phyloP scores from a whole-genome alignment of 768 basidiomycete genomes.

The Candolleomyces eurysporus region DNA sequence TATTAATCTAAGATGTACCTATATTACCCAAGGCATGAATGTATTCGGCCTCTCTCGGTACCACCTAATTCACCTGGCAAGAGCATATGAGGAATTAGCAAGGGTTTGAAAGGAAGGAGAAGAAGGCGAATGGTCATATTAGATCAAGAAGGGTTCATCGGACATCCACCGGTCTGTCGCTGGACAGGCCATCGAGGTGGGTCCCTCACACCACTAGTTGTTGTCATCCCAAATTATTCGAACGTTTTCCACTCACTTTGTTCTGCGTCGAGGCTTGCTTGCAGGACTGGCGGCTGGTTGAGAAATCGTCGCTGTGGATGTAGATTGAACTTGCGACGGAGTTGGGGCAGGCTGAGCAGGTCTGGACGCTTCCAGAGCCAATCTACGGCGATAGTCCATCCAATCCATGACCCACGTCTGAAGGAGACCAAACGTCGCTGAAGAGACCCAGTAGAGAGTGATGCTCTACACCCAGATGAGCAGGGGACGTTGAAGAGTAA shows the following conservation, averaged over 20 bases:
- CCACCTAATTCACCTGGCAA: neutral
- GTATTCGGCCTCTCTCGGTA: too few species aligned
- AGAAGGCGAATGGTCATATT: constrained; percentile 62
- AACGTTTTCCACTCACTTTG: constrained; percentile 21
- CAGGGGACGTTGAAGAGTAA: constrained; percentile 5
- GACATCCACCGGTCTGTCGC: constrained; percentile 40
- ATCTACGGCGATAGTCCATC: constrained; percentile 46
- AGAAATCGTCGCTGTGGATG: neutral
- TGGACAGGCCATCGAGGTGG: constrained; percentile 32
- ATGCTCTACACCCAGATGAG: constrained; percentile 48
- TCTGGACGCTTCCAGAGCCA: constrained; percentile 16
- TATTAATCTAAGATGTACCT: constrained; percentile 12
- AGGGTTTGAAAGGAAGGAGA: neutral
- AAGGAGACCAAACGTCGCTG: constrained; percentile 68
- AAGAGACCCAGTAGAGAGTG: constrained; percentile 75
- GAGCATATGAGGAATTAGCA: neutral
- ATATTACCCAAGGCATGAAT: neutral
- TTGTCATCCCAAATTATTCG: constrained; percentile 54
- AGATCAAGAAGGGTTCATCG: constrained; percentile 82
- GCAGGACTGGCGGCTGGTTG: neutral
- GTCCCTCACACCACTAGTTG: constrained; percentile 73
- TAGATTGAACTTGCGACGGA: constrained; percentile 2
- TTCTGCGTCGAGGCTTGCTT: neutral
- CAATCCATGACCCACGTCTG: constrained; percentile 77
- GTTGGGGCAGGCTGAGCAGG: constrained; percentile 1